Conservation (phyloP, 2,329 filamentous ascomycete genomes). For the Catunica adiposa region DNA sequence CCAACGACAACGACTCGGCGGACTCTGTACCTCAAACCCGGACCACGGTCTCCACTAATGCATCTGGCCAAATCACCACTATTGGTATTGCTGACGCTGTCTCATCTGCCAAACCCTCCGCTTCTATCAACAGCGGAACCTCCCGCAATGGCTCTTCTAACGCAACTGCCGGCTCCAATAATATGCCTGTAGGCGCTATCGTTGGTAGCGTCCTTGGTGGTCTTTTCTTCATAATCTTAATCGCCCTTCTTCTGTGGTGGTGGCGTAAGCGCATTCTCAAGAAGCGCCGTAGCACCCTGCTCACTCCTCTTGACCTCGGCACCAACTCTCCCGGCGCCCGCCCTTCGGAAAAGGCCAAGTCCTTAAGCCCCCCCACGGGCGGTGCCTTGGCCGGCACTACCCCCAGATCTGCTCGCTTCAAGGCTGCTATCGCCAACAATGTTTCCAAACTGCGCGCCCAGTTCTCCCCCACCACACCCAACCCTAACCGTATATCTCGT, state of each 20-base stretch:
- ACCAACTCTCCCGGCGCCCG: constrained; percentile 12
- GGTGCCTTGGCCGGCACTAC: constrained; percentile 32
- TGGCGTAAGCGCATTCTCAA: constrained; percentile 28
- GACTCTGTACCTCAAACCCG: not conserved
- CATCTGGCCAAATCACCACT: not conserved
- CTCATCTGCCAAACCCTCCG: not conserved
- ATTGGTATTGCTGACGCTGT: not conserved
- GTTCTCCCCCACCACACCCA: constrained; percentile 2
- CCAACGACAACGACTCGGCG: not conserved
- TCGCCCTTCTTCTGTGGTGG: constrained; percentile 35
- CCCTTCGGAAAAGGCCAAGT: not conserved
- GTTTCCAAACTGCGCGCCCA: constrained; percentile 16
- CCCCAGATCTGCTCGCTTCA: constrained; percentile 26
- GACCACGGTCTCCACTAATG: not conserved
- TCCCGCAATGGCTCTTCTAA: not conserved
- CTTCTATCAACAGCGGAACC: not conserved
- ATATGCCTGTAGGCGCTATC: constrained; percentile 26
- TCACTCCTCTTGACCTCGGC: constrained; percentile 30
- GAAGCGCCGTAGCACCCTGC: constrained; percentile 30
- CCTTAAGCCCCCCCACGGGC: constrained; percentile 13
- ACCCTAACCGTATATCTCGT: constrained; percentile 34
- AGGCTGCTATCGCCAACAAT: constrained; percentile 22
- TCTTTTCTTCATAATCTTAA: constrained; percentile 28
- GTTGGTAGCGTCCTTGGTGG: constrained; percentile 36
- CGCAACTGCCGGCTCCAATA: constrained; percentile 8